Evolutionary conservation across 345 rosid genomes (phyloP).

Genomic region (Gynandropsis gynandra): DNA sequence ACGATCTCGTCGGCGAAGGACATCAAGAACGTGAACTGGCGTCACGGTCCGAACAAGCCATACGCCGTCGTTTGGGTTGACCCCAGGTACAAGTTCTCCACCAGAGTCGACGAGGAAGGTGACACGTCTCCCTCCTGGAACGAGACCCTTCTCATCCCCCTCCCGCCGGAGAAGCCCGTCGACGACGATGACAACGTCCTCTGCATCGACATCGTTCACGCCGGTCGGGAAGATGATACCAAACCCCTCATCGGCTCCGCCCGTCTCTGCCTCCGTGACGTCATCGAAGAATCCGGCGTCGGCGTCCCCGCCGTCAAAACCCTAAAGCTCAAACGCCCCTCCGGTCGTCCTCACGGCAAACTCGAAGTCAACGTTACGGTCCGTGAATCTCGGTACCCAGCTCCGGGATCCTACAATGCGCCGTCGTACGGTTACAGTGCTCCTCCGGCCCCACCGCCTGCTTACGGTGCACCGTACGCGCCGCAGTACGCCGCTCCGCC

Average conservation of each 20-base stretch:
- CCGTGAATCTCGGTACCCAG: conserved; percentile 22
- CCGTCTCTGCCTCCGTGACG: conserved; percentile 40
- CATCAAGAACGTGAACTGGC: conserved; percentile 88
- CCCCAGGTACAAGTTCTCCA: conserved; percentile 41
- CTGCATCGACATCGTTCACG: conserved; percentile 53
- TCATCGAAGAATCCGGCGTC: conserved; percentile 29
- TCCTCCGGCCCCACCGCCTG: conserved; percentile 16
- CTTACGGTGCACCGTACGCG: conserved; percentile 25
- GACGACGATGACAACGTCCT: conserved; percentile 39
- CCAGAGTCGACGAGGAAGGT: conserved; percentile 53
- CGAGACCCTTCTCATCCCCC: conserved; percentile 40
- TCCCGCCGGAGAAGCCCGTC: conserved; percentile 27
- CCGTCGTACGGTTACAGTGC: conserved; percentile 17
- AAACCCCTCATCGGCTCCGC: conserved; percentile 65
- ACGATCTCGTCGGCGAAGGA: conserved; percentile 57
- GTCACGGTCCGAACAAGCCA: conserved; percentile 51
- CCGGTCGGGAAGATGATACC: conserved; percentile 47
- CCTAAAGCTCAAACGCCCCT: conserved; percentile 58
- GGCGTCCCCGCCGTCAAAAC: conserved; percentile 16
- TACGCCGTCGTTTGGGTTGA: conserved; percentile 79
- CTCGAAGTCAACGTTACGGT: conserved; percentile 39
- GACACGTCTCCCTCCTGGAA: conserved; percentile 68
- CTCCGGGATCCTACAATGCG: conserved; percentile 6
- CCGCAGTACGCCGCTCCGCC: conserved; percentile 5
- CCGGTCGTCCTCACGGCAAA: conserved; percentile 72